Percentiles rank a stretch among this genome's conserved stretches.
Evolutionary conservation across 768 basidiomycete species (phyloP).

Genomic region (Mycena venus): DNA sequence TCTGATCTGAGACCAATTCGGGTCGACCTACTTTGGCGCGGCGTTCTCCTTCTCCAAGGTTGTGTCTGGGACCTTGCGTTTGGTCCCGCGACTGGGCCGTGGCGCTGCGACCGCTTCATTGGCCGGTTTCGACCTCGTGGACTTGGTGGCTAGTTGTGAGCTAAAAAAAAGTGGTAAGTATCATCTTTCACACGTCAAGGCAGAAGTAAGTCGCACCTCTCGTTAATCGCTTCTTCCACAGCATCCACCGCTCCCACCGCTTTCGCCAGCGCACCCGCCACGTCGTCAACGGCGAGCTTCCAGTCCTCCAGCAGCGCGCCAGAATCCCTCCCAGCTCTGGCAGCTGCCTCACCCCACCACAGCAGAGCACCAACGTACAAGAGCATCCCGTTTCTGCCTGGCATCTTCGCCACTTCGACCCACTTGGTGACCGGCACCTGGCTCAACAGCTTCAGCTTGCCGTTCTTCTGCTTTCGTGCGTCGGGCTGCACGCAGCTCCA

Average conservation of each 20-base stretch:
- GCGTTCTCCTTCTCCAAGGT: background rate
- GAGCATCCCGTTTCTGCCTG: background rate
- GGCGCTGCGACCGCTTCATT: no score
- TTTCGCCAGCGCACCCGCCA: background rate
- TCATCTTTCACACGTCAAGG: background rate
- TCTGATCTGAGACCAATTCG: background rate
- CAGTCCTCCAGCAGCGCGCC: background rate
- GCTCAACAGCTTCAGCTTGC: background rate
- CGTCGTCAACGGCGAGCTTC: background rate
- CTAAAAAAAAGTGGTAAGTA: no score
- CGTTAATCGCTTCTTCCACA: no score
- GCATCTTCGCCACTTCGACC: background rate
- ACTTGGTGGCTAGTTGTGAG: no score
- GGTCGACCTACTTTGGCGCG: background rate
- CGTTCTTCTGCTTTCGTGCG: background rate
- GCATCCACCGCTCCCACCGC: no score
- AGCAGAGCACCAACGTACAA: background rate
- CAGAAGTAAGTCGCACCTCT: background rate
- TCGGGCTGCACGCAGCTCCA: background rate
- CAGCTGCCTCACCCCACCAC: slow-evolving; percentile 17
- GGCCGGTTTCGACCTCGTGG: no score
- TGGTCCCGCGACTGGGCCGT: no score
- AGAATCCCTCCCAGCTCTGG: background rate
- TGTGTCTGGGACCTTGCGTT: background rate
- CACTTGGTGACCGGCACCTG: background rate